phyloP scores from a whole-genome alignment of 192 early-diverging fungal genomes.

The Coemansia reversa region DNA sequence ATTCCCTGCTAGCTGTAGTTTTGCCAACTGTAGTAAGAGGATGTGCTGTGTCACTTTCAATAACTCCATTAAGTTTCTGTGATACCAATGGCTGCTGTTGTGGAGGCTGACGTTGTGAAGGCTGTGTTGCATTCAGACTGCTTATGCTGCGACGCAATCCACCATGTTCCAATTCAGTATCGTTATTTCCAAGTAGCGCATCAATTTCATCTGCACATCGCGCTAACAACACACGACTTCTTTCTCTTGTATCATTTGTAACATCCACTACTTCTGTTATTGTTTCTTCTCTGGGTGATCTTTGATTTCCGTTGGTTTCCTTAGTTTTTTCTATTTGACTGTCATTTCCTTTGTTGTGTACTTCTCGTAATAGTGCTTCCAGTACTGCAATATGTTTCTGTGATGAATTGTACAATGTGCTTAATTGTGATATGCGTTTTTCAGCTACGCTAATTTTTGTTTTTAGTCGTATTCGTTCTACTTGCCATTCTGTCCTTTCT shows the following conservation, averaged over 20 bases:
- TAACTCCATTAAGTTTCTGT: constrained; percentile 17
- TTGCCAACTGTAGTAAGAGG: background rate
- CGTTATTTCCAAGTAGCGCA: constrained; percentile 11
- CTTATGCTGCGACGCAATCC: constrained; percentile 1
- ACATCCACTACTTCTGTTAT: constrained; percentile 13
- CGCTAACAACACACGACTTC: constrained; percentile 25
- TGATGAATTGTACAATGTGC: constrained; percentile 19
- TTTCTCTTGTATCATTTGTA: constrained; percentile 16
- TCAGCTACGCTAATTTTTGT: constrained; percentile 34
- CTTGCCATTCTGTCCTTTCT: constrained; percentile 46
- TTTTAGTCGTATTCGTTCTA: constrained; percentile 49
- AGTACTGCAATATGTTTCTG: constrained; percentile 34
- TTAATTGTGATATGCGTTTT: constrained; percentile 38
- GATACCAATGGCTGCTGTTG: background rate
- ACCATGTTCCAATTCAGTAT: background rate
- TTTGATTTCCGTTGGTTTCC: background rate
- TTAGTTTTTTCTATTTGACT: background rate
- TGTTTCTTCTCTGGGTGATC: background rate
- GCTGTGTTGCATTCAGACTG: constrained; percentile 2
- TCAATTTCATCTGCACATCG: constrained; percentile 44
- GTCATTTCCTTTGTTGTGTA: background rate
- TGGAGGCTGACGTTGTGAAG: background rate
- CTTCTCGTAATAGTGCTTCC: constrained; percentile 19
- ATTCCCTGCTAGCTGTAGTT: background rate
- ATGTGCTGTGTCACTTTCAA: constrained; percentile 21